Base-by-base conservation (phyloP, 1,284 basidiomycete genomes). In the Trametes polyzona region DNA sequence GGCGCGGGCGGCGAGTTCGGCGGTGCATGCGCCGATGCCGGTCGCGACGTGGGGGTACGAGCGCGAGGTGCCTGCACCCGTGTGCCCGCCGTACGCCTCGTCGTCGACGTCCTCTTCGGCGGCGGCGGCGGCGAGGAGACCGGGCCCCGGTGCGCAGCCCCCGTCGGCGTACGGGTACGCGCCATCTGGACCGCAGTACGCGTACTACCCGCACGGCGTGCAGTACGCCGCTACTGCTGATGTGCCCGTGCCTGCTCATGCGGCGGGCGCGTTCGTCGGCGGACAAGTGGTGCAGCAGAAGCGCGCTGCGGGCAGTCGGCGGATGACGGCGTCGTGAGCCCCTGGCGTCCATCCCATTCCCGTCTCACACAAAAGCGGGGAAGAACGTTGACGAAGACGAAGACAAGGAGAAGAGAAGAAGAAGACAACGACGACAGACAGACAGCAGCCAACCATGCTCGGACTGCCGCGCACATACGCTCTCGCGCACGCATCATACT, bases 31-130 rank as follows among this genome's bases (percentile, higher is more conserved):
- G 11, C 48, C 57, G 11, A 39, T 62, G 53, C 51, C 61, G 1
- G 49, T 60, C 24, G 32, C 61, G 39, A 58, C 58, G 8, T 63
- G 58, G 55, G 56, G 52, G 8, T 63, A 63, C 55, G 61, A 63
- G 42, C 52, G 61, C n/a, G 61, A 63, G n/a, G 58, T 58, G 14
- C 61, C 61, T 0, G 55, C 55, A 5, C 58, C 61, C 14, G 30
- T 11, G 26, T 63, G 61, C 30, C 50, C 55, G 12, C 58, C 58
- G n/a, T n/a, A n/a, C n/a, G n/a, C n/a, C 5, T 12, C 29, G 6
- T 30, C 27, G 29, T 33, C 43, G 33, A 37, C 10, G 24, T 35
- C 42, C 10, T 12, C 50, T 8, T n/a, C 30, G 7, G 39, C 39
- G 24, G 9, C 4, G 24, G 30, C 35, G 5, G 40, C 40, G 32